These are phyloP conservation scores for Fusarium piperis DNA, from an alignment of 2,329 filamentous ascomycete genomes.

Conservation along the genomic window DNA sequence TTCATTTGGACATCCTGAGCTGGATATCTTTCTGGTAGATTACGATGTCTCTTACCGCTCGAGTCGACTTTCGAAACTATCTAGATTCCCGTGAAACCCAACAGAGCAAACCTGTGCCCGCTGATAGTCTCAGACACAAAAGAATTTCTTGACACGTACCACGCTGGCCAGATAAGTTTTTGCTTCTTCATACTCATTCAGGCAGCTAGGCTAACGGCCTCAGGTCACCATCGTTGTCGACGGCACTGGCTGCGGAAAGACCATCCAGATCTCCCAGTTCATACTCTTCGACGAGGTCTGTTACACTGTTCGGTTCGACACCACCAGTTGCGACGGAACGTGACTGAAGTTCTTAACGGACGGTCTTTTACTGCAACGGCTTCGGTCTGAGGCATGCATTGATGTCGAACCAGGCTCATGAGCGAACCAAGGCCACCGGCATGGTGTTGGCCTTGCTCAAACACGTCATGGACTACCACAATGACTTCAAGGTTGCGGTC, in stretches of 20 bases:
- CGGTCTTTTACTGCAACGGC: neutral
- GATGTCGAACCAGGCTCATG: conserved; percentile 24
- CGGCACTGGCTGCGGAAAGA: conserved; percentile 31
- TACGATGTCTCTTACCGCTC: too few species aligned
- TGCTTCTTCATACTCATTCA: too few species aligned
- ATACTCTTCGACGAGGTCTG: conserved; percentile 64
- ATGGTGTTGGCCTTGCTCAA: conserved; percentile 16
- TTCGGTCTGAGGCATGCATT: conserved; percentile 1
- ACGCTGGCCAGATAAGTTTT: neutral
- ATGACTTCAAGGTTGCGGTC: conserved; percentile 12
- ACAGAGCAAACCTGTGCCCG: neutral
- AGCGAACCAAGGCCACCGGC: conserved; percentile 16
- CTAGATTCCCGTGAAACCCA: too few species aligned
- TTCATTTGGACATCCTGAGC: too few species aligned
- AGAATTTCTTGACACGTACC: neutral
- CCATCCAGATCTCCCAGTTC: conserved; percentile 26
- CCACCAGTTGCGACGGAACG: conserved; percentile 41
- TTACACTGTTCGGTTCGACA: conserved; percentile 86
- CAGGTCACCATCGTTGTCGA: conserved; percentile 19
- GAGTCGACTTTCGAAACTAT: too few species aligned
- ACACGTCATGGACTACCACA: neutral
- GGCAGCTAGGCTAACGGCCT: neutral
- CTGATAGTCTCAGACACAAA: neutral
- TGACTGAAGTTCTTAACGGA: conserved; percentile 22
- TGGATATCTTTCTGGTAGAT: too few species aligned